Percentiles rank a stretch among this genome's conserved stretches.
Evolutionary conservation across 2,329 filamentous ascomycete species (phyloP).

Genomic region (Pseudocercospora eumusae): DNA sequence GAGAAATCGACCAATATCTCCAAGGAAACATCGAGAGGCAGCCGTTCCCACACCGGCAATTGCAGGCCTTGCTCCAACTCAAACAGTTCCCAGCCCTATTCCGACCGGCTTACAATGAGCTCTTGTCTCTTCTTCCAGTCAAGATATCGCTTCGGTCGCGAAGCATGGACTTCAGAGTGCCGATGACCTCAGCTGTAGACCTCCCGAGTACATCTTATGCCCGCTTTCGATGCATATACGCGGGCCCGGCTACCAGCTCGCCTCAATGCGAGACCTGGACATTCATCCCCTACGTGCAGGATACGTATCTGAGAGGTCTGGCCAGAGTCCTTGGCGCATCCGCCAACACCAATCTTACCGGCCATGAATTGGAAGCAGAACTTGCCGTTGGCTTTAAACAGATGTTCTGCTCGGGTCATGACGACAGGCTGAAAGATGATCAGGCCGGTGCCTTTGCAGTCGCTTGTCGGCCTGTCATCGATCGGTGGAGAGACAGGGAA

Average conservation of each 20-base stretch:
- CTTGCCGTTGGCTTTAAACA: slow-evolving; percentile 14
- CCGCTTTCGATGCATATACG: slow-evolving; percentile 21
- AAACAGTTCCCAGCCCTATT: slow-evolving; percentile 21
- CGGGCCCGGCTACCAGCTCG: slow-evolving; percentile 6
- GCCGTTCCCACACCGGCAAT: slow-evolving; percentile 10
- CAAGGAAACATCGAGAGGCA: background rate
- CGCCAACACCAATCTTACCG: slow-evolving; percentile 9
- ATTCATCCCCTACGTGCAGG: slow-evolving; percentile 21
- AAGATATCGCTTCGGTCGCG: slow-evolving; percentile 14
- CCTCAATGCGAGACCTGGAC: slow-evolving; percentile 24
- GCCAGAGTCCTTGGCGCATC: slow-evolving; percentile 16
- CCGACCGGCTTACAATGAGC: slow-evolving; percentile 17
- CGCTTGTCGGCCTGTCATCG: slow-evolving; percentile 13
- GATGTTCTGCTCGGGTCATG: slow-evolving; percentile 24
- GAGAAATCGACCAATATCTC: slow-evolving; percentile 16
- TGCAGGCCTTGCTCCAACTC: slow-evolving; percentile 21
- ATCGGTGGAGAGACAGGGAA: slow-evolving; percentile 20
- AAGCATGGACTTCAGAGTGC: slow-evolving; percentile 12
- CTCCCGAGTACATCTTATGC: slow-evolving; percentile 20
- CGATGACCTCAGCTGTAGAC: slow-evolving; percentile 15
- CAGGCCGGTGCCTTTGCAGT: slow-evolving; percentile 18
- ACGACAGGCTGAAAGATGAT: slow-evolving; percentile 18
- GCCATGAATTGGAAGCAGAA: slow-evolving; percentile 15
- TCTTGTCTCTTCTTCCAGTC: slow-evolving; percentile 19
- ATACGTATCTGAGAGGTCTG: slow-evolving; percentile 21